Evolutionary conservation across 2,329 filamentous ascomycete species (phyloP), one percentile per base, ranked within the genome.

Genomic region (Ophiostoma tasmaniense): DNA sequence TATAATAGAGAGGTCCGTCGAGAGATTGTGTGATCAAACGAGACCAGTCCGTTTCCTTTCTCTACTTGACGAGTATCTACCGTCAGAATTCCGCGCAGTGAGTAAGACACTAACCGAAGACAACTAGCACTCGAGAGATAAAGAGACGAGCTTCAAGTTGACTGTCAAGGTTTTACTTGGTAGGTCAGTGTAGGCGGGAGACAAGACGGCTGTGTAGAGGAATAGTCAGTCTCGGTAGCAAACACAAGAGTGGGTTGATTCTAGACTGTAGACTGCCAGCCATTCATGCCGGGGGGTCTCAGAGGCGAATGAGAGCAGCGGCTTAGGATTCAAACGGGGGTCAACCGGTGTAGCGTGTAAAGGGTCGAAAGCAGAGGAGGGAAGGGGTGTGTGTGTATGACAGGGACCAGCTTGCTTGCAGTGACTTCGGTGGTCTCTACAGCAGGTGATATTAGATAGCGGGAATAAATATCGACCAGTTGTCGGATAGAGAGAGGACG

Each of bases 211-310:
- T 68, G 66, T 61, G 39, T 33, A 55, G 67, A 69, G 66, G 55
- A 66, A 42, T 72, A 66, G 66, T 67, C 66, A 69, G 69, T 69
- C 68, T 71, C 50, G 52, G 68, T 33, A 64, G 35, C n/a, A 66
- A 37, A 42, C 33, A 28, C 39, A 39, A 37, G 22, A 39, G 69
- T 68, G 71, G 69, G 67, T 64, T 66, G 66, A 67, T 67, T 66
- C 64, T 50, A 69, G 65, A 68, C 68, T 71, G 69, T 52, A 66
- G 61, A 11, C 33, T 33, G 33, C 33, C 33, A 33, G n/a, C n/a
- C n/a, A n/a, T n/a, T n/a, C n/a, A n/a, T n/a, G n/a, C n/a, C n/a
- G 59, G 28, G 17, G 45, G n/a, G 7, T 52, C 14, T 11, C n/a
- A n/a, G n/a, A 35, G 17, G 20, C 17, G 13, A 37, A n/a, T 35